Base-by-base conservation (phyloP, 306 rosid genomes). In the Gynostemma pentaphyllum region DNA sequence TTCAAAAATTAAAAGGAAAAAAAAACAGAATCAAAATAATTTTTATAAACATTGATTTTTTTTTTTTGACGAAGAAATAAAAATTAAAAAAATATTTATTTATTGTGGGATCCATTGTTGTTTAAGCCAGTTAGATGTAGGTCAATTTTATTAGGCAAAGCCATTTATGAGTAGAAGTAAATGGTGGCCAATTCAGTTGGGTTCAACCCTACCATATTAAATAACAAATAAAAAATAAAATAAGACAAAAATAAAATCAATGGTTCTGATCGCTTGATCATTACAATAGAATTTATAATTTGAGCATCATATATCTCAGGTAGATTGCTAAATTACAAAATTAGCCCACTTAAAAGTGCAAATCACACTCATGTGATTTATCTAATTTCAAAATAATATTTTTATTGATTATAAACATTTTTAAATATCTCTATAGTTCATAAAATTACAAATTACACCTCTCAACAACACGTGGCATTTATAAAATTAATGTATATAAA, bases 91-190 rank as follows among this genome's bases (percentile, higher is more conserved):
- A 51, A 32, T 8, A 56, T 4, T 15, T 5, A 60, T 39, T 39
- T 21, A 60, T 30, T 16, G 69, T 46, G 69, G 69, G 69, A 46
- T 46, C 69, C 57, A 64, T 57, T 1, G 21, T 45, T 50, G 68
- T 44, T 64, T 64, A 64, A 64, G 55, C 68, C 42, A 29, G 56
- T 27, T 42, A 42, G 70, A 66, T 36, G 57, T 15, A 50, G 61
- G 70, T 50, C 70, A 49, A 47, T 60, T 44, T 66, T 48, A 49
- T 66, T 66, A 66, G 70, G 70, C 71, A 52, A 68, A 56, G 42
- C 50, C 71, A 68, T 68, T 68, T 52, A 54, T 68, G 71, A 66
- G 59, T 49, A 49, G 70, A 66, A 49, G 60, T 66, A 66, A 66
- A 48, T 66, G 70, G 59, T 50, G 70, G 59, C 34, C 48, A 66